A percentile compares a stretch with the other conserved stretches of the same genome.
Evolutionary conservation across 2,329 filamentous ascomycete genomes (phyloP).

Genomic region (Trichoderma sp.): DNA sequence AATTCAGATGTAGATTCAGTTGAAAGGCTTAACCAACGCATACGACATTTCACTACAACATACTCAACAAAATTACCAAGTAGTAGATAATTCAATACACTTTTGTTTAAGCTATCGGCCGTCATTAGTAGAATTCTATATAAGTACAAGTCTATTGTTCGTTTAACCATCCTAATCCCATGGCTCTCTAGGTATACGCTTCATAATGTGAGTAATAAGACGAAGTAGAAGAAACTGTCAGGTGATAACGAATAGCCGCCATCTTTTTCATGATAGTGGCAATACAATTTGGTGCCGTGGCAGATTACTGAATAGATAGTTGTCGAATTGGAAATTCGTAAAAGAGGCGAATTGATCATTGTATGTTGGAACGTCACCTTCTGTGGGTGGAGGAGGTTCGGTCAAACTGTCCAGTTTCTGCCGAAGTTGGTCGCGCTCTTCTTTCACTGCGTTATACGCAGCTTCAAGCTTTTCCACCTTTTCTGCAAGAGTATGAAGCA

Average conservation of each 20-base stretch:
- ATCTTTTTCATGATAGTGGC: not conserved
- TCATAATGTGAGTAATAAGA: not conserved
- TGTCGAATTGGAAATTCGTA: not conserved
- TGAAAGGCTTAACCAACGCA: no score
- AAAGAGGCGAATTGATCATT: not conserved
- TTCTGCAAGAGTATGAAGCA: not conserved
- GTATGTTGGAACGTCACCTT: not conserved
- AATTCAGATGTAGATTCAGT: no score
- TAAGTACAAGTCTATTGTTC: not conserved
- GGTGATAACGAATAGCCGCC: not conserved
- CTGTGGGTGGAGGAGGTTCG: fast-evolving
- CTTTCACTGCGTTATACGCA: not conserved
- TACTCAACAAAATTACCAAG: not conserved
- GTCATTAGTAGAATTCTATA: not conserved
- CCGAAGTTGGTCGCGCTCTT: not conserved
- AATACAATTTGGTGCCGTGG: not conserved
- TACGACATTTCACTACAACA: not conserved
- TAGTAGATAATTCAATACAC: not conserved
- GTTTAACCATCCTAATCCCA: not conserved
- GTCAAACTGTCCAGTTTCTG: not conserved
- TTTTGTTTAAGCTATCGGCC: not conserved
- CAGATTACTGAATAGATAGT: not conserved
- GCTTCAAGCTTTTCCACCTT: not conserved
- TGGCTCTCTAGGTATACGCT: not conserved
- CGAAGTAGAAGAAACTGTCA: not conserved